Conservation (phyloP, 148 eudicot genomes). For the Rhododendron williamsianum region DNA sequence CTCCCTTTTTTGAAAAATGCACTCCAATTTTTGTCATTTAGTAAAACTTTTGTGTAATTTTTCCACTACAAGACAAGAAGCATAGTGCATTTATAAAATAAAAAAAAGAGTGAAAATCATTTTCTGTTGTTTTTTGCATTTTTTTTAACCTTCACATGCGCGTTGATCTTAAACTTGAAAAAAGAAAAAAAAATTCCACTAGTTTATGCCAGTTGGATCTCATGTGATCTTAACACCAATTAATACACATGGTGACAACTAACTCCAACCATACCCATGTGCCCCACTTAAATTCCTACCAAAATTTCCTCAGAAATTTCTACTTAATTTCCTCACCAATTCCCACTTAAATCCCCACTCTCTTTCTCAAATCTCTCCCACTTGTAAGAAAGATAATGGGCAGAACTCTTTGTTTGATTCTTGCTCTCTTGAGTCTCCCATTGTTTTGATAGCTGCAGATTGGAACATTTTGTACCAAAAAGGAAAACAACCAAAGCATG, state of each 20-base stretch:
- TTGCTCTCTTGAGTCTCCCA: slow-evolving; percentile 11
- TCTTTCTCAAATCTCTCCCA: not conserved
- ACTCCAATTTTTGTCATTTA: too few species aligned
- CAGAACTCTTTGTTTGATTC: slow-evolving; percentile 3
- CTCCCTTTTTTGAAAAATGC: too few species aligned
- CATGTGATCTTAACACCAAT: not conserved
- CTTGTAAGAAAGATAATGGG: slow-evolving; percentile 12
- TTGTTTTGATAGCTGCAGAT: slow-evolving; percentile 18
- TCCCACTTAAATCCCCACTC: not conserved
- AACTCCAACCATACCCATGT: slow-evolving; percentile 16
- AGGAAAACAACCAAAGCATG: not conserved
- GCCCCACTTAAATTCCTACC: not conserved
- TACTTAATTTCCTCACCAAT: not conserved
- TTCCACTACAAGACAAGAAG: too few species aligned
- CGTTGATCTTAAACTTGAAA: not conserved
- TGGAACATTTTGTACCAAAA: slow-evolving; percentile 37
- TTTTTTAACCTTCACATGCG: not conserved
- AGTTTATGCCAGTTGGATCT: not conserved
- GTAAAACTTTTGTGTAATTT: too few species aligned
- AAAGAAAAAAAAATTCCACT: not conserved
- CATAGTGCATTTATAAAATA: too few species aligned
- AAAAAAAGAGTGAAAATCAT: not conserved
- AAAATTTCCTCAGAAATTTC: not conserved
- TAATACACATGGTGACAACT: slow-evolving; percentile 14
- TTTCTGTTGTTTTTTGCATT: not conserved